phyloP scores from a whole-genome alignment of 371 early-diverging fungal species.

The Nosema muscidifuracis region DNA sequence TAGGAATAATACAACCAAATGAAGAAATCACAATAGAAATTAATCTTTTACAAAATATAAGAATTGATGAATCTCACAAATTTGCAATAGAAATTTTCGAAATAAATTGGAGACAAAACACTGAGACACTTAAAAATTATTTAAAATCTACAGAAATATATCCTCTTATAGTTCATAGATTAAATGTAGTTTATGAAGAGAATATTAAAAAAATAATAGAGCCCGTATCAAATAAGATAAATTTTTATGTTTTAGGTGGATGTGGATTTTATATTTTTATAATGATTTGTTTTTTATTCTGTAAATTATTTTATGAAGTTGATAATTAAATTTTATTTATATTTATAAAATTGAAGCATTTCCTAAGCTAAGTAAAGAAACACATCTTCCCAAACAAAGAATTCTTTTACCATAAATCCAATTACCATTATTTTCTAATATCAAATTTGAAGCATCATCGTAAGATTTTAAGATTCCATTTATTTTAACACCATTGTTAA shows the following conservation, averaged over 20 bases:
- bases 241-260: too few species aligned
- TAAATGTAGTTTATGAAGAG: slow-evolving; percentile 18
- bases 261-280: neutral
- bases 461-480: slow-evolving; percentile 14
- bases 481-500: slow-evolving; percentile 8
- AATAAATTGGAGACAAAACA: slow-evolving; percentile 42
- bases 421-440: slow-evolving; percentile 6
- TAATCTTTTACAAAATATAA: slow-evolving; percentile 6
- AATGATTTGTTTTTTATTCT: slow-evolving; percentile 9
- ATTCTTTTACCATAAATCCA: slow-evolving; percentile 22
- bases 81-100: slow-evolving; percentile 46
- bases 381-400: slow-evolving; percentile 30
- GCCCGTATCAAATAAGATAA: neutral
- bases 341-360: too few species aligned
- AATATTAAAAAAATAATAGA: neutral
- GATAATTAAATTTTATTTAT: too few species aligned
- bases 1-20: slow-evolving; percentile 71
- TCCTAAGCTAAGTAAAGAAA: slow-evolving; percentile 10
- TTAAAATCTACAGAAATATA: slow-evolving; percentile 22
- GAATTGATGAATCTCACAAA: slow-evolving; percentile 25
- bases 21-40: slow-evolving; percentile 36
- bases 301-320: slow-evolving; percentile 14
- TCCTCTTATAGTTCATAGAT: slow-evolving; percentile 13
- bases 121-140: slow-evolving; percentile 31
- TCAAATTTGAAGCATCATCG: slow-evolving; percentile 25